These are phyloP conservation scores for Mycosphaerelloides madeirae DNA, from an alignment of 2,329 filamentous ascomycete genomes.

Conservation along the genomic window DNA sequence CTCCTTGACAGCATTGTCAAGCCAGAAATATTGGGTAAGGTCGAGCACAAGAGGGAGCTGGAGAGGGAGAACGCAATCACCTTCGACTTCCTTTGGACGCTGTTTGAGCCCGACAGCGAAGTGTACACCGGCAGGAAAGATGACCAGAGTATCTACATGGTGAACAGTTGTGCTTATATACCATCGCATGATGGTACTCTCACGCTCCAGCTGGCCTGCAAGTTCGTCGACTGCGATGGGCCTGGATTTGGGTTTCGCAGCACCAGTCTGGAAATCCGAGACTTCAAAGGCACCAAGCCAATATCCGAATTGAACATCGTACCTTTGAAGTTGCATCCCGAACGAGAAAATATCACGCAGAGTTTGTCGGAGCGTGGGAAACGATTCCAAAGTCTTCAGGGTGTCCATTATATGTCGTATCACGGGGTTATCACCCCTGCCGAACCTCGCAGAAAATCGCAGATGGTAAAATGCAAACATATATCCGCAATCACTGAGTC, in stretches of 20 bases:
- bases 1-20: slow-evolving; percentile 24
- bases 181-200: not conserved
- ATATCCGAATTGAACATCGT: slow-evolving; percentile 21
- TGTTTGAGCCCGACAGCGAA: slow-evolving; percentile 4
- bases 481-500: too few relatives aligned
- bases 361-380: slow-evolving; percentile 17
- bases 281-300: slow-evolving; percentile 16
- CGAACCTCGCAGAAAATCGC: too few relatives aligned
- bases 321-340: slow-evolving; percentile 17
- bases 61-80: slow-evolving; percentile 10
- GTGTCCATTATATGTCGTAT: slow-evolving; percentile 26
- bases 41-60: slow-evolving; percentile 13
- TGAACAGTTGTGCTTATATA: not conserved
- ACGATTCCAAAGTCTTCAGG: slow-evolving; percentile 18
- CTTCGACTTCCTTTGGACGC: slow-evolving; percentile 5
- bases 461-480: too few relatives aligned
- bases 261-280: slow-evolving; percentile 9
- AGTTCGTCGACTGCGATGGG: slow-evolving; percentile 31
- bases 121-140: slow-evolving; percentile 14
- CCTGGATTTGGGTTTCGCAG: slow-evolving; percentile 19
- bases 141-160: not conserved
- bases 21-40: slow-evolving; percentile 10
- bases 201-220: slow-evolving; percentile 14
- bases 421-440: too few relatives aligned
- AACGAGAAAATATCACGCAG: slow-evolving; percentile 10